Percentiles rank a stretch among this genome's conserved stretches.
These are phyloP conservation scores for Solanum ossicruentum DNA, from an alignment of 257 asterid species.

Conservation along the genomic window DNA sequence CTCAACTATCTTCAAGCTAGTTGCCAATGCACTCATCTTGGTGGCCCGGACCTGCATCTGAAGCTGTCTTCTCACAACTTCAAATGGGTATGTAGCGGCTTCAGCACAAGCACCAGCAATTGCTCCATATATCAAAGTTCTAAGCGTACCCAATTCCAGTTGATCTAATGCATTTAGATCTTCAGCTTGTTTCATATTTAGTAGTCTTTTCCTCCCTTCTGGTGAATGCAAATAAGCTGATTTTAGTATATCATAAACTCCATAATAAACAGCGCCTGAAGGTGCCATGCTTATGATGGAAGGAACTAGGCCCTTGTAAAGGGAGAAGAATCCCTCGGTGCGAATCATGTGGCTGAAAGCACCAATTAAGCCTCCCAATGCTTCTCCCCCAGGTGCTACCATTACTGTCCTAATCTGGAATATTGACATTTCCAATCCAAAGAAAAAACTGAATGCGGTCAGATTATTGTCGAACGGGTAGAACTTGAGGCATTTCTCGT, in stretches of 20 bases:
- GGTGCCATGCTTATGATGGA: slow-evolving; percentile 99
- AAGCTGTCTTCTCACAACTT: slow-evolving; percentile 93
- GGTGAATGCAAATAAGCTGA: slow-evolving; percentile 72
- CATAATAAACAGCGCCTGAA: slow-evolving; percentile 93
- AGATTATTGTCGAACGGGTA: background rate
- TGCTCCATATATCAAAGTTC: slow-evolving; percentile 84
- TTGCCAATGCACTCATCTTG: slow-evolving; percentile 68
- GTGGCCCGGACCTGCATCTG: slow-evolving; percentile 88
- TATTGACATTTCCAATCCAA: background rate
- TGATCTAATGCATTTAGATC: slow-evolving; percentile 77
- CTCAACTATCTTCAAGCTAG: slow-evolving; percentile 65
- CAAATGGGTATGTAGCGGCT: slow-evolving; percentile 97
- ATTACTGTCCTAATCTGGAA: slow-evolving; percentile 89
- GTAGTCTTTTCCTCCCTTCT: slow-evolving; percentile 61
- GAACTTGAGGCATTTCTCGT: background rate
- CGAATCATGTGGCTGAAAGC: slow-evolving; percentile 70
- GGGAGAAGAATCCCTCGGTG: slow-evolving; percentile 86
- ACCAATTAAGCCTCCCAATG: slow-evolving; percentile 80
- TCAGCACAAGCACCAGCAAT: slow-evolving; percentile 92
- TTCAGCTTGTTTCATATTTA: slow-evolving; percentile 62
- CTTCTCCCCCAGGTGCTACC: slow-evolving; percentile 99
- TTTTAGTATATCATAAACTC: slow-evolving; percentile 86
- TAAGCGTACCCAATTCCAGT: slow-evolving; percentile 72
- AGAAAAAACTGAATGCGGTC: background rate
- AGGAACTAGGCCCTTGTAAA: slow-evolving; percentile 87